Base-by-base conservation (phyloP, 345 rosid genomes). In the Aegle marmelos region DNA sequence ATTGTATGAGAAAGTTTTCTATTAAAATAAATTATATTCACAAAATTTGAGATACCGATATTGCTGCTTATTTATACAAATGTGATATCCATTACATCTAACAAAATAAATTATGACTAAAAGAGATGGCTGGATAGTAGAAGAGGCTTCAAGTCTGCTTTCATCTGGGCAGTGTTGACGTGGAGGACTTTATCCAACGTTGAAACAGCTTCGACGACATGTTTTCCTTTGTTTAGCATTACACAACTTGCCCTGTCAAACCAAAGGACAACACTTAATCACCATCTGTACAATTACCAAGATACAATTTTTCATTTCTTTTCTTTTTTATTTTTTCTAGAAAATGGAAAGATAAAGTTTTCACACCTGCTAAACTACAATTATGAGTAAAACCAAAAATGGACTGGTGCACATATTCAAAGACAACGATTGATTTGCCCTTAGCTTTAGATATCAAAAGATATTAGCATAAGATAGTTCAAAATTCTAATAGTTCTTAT, bases 181-280 rank as follows among this genome's bases (percentile, higher is more conserved):
- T 80, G 83, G 58, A 91, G 85, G 39, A 90, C 88, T 33, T 76
- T 81, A 39, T 87, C 89, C 81, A 90, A 82, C 77, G 88, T 84
- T 21, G 90, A 83, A 68, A 90, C 91, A 61, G 89, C 91, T 81
- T 85, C 83, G 45, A 81, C 88, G 0, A 88, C 48, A 80, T 91
- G 76, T 76, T 81, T 82, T 24, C 93, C 96, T 86, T 91, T 90
- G 90, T 91, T 91, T 74, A 91, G 74, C 93, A 89, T 91, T 58
- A 91, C 78, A 62, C 93, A 90, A 73, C 88, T 87, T 63, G 83
- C 86, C 84, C 91, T 90, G 87, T 25, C 53, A 58, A 63, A 39
- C 53, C 28, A 41, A 67, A 57, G 21, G 3, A 37, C 28, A 36
- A 14, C 61, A 74, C 34, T 75, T 60, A 72, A 63, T n/a, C 66